Conservation (phyloP, 2,329 filamentous ascomycete genomes). For the Cladosporium sp. region DNA sequence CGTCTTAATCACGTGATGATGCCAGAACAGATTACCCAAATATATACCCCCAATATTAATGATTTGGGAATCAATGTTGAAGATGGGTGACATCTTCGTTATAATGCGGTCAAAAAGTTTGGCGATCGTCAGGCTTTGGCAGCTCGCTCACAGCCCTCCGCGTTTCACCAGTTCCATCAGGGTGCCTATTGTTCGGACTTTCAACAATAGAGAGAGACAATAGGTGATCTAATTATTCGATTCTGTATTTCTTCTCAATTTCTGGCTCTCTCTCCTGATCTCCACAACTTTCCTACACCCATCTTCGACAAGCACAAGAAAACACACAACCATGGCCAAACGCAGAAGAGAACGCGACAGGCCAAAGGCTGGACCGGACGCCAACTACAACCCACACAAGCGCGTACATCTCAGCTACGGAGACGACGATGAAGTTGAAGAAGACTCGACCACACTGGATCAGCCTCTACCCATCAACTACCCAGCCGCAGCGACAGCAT, state of each 20-base stretch:
- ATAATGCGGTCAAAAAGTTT: too few relatives aligned
- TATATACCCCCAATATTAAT: too few relatives aligned
- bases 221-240: too few relatives aligned
- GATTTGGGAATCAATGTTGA: too few relatives aligned
- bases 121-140: too few relatives aligned
- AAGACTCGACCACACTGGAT: background rate
- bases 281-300: background rate
- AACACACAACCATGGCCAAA: slow-evolving; percentile 20
- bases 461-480: slow-evolving; percentile 3
- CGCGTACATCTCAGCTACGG: slow-evolving; percentile 31
- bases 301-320: background rate
- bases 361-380: slow-evolving; percentile 27
- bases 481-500: background rate
- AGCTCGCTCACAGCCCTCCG: background rate
- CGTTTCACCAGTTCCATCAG: background rate
- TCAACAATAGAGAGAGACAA: too few relatives aligned
- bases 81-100: too few relatives aligned
- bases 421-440: slow-evolving; percentile 25
- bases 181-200: background rate
- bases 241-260: too few relatives aligned
- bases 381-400: slow-evolving; percentile 30
- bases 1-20: too few relatives aligned
- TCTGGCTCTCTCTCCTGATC: too few relatives aligned
- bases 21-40: too few relatives aligned
- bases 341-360: slow-evolving; percentile 29